Evolutionary conservation across 2,329 filamentous ascomycete species (phyloP), one percentile per base, ranked within the genome.

Genomic region (Thelonectria olida): DNA sequence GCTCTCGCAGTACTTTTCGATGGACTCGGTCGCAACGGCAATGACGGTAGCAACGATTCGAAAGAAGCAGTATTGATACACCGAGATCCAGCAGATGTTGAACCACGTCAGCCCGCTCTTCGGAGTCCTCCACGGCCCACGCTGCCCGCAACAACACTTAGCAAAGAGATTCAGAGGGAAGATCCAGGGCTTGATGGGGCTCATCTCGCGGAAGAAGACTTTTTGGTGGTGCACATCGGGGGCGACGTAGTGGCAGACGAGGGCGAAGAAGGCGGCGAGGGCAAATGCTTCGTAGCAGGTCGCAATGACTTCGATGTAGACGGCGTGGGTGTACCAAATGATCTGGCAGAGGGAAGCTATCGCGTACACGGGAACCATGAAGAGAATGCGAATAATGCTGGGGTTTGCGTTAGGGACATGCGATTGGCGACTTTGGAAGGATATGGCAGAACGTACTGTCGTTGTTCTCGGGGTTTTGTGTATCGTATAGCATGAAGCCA

Each of bases 281-380:
- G 92, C 92, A 71, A 96, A 95, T 10, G 93, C 92, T 79, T 96
- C 93, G 76, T 96, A 96, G 78, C 92, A 95, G 75, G 96, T 91
- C 70, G 91, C 88, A 42, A 95, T 80, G 53, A 96, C 89, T 72
- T 92, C 85, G 75, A 90, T 96, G 79, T 96, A 96, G 58, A 96
- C 86, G 49, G 90, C 88, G 71, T 93, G 86, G 74, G 84, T 86
- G 81, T 96, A 95, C 79, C 86, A 93, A 67, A 85, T 82, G 69
- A 92, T 87, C 61, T 88, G 89, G 36, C 95, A 83, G 73, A 92
- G 92, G 31, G 91, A 89, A 19, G 93, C 89, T 38, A 88, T 81
- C 51, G 90, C 84, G 76, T 96, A 96, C 63, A 96, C 83, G 38
- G 93, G 93, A 50, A 96, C 87, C 92, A 96, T 95, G 75, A 94